These are phyloP conservation scores for Casuarina cunninghamiana DNA, from an alignment of 306 rosid genomes.

Conservation along the genomic window DNA sequence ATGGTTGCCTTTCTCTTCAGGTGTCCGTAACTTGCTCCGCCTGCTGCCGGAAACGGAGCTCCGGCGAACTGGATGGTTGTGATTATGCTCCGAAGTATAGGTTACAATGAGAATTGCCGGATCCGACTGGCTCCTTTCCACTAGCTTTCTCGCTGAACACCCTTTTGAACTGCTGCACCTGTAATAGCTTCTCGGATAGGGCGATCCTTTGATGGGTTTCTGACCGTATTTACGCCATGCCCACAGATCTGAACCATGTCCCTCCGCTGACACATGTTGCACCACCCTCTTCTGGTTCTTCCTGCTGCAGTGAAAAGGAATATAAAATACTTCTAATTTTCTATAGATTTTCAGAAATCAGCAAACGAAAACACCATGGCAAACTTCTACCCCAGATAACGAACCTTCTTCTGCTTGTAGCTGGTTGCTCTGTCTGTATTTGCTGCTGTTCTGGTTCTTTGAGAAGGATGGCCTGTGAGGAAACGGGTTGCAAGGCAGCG, in stretches of 20 bases:
- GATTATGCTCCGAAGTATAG: constrained; percentile 79
- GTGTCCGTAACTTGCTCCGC: constrained; percentile 36
- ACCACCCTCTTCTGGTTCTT: constrained; percentile 63
- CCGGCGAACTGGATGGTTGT: constrained; percentile 62
- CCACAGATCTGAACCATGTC: constrained; percentile 64
- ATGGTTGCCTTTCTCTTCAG: not conserved
- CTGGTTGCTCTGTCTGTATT: constrained; percentile 25
- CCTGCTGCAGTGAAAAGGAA: constrained; percentile 33
- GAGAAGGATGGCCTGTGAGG: constrained; percentile 35
- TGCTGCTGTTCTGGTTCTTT: constrained; percentile 35
- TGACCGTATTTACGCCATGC: constrained; percentile 98
- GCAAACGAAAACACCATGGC: too few species aligned
- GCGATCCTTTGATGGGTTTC: constrained; percentile 94
- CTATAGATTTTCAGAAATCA: too few species aligned
- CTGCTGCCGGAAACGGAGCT: constrained; percentile 54
- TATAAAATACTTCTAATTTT: not conserved
- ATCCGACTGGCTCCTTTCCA: constrained; percentile 67
- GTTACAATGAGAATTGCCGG: constrained; percentile 62
- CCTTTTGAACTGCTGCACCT: constrained; percentile 87
- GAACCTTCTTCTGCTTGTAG: constrained; percentile 53
- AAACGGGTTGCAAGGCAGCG: constrained; percentile 45
- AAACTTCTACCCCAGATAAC: constrained; percentile 1
- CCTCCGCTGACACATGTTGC: constrained; percentile 60
- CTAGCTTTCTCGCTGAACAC: constrained; percentile 83
- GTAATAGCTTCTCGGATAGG: constrained; percentile 89